phyloP scores from a whole-genome alignment of 306 rosid species.

The Malus sieversii region DNA sequence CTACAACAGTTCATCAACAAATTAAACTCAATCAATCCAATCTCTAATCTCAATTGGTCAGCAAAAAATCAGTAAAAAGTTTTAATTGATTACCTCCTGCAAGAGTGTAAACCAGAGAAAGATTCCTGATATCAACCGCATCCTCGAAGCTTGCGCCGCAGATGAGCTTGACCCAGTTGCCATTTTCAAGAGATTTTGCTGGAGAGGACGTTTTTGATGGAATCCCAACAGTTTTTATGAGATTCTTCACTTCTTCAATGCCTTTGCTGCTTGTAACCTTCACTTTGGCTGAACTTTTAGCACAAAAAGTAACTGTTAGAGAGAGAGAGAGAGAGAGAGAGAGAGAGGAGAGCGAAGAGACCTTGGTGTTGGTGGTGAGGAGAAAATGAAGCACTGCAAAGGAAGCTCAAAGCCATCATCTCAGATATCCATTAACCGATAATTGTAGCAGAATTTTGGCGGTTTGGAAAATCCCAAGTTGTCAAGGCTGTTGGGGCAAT shows the following conservation, averaged over 20 bases:
- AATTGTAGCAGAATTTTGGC: not conserved
- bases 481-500: not conserved
- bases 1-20: slow-evolving; percentile 36
- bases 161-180: slow-evolving; percentile 63
- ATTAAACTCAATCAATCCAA: not conserved
- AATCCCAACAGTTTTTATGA: slow-evolving; percentile 30
- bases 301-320: not conserved
- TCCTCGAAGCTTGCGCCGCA: slow-evolving; percentile 90
- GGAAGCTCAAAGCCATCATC: slow-evolving; percentile 34
- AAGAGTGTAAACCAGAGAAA: slow-evolving; percentile 82
- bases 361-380: slow-evolving; percentile 20
- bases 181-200: slow-evolving; percentile 36
- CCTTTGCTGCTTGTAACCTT: slow-evolving; percentile 8
- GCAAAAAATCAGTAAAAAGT: not conserved
- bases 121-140: slow-evolving; percentile 84
- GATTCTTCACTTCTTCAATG: slow-evolving; percentile 31
- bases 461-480: not conserved
- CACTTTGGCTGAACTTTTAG: slow-evolving; percentile 7
- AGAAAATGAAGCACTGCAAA: slow-evolving; percentile 17
- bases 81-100: slow-evolving; percentile 58
- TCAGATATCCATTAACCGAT: not conserved
- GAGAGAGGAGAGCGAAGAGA: not conserved
- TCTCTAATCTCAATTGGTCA: not conserved
- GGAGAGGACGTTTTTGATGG: slow-evolving; percentile 45
- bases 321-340: not conserved